Evolutionary conservation across 441 rosid genomes (phyloP), one percentile per base, ranked within the genome.

Genomic region (Croton setiger): DNA sequence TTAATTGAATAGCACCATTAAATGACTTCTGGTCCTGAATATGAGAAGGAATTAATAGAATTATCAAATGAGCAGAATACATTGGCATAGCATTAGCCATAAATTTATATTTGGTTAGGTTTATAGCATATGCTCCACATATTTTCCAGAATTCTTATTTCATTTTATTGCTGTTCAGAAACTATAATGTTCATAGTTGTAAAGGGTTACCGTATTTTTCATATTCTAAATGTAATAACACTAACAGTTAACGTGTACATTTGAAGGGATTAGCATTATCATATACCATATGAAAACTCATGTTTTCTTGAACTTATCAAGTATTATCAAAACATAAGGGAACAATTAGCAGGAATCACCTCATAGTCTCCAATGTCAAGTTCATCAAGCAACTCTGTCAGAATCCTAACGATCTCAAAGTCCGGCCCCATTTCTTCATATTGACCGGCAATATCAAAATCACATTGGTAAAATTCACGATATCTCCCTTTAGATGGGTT

Each of bases 381-480:
- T 57, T 81, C 86, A 80, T 88, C 90, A 20, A 94, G 99, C 60
- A 94, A 82, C 76, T 94, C 99, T 1, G 89, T 87, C 81, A 92
- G 69, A 52, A 88, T 82, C 79, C 84, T 86, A 64, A 94, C 66
- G 51, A 88, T 77, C 85, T 94, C 99, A 52, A 85, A 92, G 72
- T 94, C 99, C 7, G 99, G 99, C 62, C 94, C 97, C 98, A 95
- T 95, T 72, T 79, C 87, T 82, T 85, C 94, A 62, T 75, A 87
- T 73, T 78, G 82, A 18, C 99, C 99, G 69, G 98, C 98, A 60
- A 94, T 88, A 77, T 94, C 99, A 68, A 94, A 88, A 79, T 92
- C 98, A 72, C 99, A 94, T 64, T 92, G 99, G 76, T 90, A 94
- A 78, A 94, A 94, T 86, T 94, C 98, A 23, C 96, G 88, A 73